Evolutionary conservation across 192 early-diverging fungal species (phyloP), one percentile per base, ranked within the genome.

Genomic region (Umbelopsis sp.): DNA sequence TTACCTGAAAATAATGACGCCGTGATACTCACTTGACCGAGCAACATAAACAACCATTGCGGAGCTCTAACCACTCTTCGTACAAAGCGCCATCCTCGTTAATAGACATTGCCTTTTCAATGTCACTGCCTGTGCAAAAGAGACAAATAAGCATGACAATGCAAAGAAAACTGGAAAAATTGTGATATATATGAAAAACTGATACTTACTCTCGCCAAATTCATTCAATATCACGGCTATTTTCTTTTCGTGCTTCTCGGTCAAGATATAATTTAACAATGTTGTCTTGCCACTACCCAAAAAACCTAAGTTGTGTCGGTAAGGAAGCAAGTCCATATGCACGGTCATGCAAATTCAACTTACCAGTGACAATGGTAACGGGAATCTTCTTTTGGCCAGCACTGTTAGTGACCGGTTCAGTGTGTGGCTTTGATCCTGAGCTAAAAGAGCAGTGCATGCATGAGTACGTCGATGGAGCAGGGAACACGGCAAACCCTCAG

Each of bases 181-280:
- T 22, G 20, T 1, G 9, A 3, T 25, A 52, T 52, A 25, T 11
- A 5, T 13, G 18, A 6, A 55, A 22, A 15, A 50, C 41, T 7
- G 23, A 46, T 47, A 49, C 71, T 68, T 75, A 58, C 81, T 82
- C 55, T 97, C 96, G 49, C 97, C 98, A 88, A 99, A 99, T 84
- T 99, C 98, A 74, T 99, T 99, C 78, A 99, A 85, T 35, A 99
- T 96, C 22, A 99, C 95, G 0, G 98, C 98, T 46, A 99, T 97
- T 21, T 92, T 91, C 76, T 95, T 95, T n/a, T 92, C 89, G 69
- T 98, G 98, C 74, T 91, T 87, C 41, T 87, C 89, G 0, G 87
- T 89, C 48, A 94, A 49, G 25, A 94, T 92, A 76, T 92, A 89
- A 75, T 91, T 96, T 13, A 99, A 82, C 48, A 99, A 76, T 0